Percentiles rank a stretch among this genome's conserved stretches.
These are phyloP conservation scores for Podospora anserina DNA, from an alignment of 495 filamentous ascomycete species.

Conservation along the genomic window DNA sequence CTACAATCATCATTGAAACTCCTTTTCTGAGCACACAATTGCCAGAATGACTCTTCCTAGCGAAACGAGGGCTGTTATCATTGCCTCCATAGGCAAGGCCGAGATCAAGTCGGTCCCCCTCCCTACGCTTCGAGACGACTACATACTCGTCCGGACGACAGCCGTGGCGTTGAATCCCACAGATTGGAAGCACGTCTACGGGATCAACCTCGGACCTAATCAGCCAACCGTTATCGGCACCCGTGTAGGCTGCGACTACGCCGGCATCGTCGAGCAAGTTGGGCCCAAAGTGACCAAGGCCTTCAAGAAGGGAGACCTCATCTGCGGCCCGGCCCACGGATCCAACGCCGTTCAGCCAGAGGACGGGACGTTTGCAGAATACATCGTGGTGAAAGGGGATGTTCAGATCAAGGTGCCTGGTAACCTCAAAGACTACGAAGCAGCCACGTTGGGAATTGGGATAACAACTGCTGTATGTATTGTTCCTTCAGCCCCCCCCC, in stretches of 20 bases:
- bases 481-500: not conserved
- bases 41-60: constrained; percentile 12
- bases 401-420: constrained; percentile 35
- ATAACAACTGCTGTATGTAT: constrained; percentile 43
- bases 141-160: constrained; percentile 50
- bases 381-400: constrained; percentile 27
- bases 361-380: constrained; percentile 44
- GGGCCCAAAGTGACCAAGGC: constrained; percentile 37
- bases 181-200: constrained; percentile 56
- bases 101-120: constrained; percentile 31
- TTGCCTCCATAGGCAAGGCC: constrained; percentile 18
- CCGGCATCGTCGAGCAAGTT: constrained; percentile 42
- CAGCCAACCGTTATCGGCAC: constrained; percentile 9
- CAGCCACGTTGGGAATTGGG: constrained; percentile 48
- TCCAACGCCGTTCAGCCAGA: constrained; percentile 26
- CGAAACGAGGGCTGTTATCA: constrained; percentile 23
- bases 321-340: constrained; percentile 42
- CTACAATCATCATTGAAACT: not conserved
- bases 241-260: constrained; percentile 42
- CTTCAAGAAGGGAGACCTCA: constrained; percentile 37
- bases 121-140: constrained; percentile 46
- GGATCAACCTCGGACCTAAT: constrained; percentile 3
- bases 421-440: constrained; percentile 41
- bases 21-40: not conserved
- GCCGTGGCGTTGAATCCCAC: constrained; percentile 58